Evolutionary conservation across 108 stramenopile species (phyloP).

Genomic region (Pseudonitzschia delicatissima): DNA sequence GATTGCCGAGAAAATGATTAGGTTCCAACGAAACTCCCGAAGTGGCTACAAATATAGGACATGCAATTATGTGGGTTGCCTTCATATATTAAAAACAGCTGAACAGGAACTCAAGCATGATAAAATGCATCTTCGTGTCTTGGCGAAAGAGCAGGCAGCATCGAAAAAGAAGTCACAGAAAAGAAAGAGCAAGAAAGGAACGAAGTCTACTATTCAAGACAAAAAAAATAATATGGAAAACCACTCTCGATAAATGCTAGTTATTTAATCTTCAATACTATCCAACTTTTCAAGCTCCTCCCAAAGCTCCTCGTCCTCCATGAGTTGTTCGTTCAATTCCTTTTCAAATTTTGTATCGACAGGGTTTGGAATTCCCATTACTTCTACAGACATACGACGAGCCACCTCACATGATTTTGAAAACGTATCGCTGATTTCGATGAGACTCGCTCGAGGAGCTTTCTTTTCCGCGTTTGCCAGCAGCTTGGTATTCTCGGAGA

Average conservation of each 20-base stretch:
- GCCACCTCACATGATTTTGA: slow-evolving; percentile 20
- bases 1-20: background rate
- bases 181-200: background rate
- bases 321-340: background rate
- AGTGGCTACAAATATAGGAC: slow-evolving; percentile 14
- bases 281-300: background rate
- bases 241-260: too few relatives aligned
- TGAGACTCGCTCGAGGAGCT: slow-evolving; percentile 31
- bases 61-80: slow-evolving; percentile 11
- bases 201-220: background rate
- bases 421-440: slow-evolving; percentile 25
- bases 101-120: slow-evolving; percentile 12
- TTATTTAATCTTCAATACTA: background rate
- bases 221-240: background rate
- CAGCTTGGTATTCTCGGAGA: background rate
- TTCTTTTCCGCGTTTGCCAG: background rate
- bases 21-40: slow-evolving; percentile 12
- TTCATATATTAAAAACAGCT: slow-evolving; percentile 8
- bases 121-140: background rate
- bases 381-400: slow-evolving; percentile 24
- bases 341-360: slow-evolving; percentile 21
- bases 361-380: slow-evolving; percentile 19
- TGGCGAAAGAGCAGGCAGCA: background rate
- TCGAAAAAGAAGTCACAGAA: background rate
- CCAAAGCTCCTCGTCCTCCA: background rate